A percentile compares a stretch with the other conserved stretches of the same genome.
Evolutionary conservation across 2,329 filamentous ascomycete species (phyloP).

Genomic region (Tolypocladium album): DNA sequence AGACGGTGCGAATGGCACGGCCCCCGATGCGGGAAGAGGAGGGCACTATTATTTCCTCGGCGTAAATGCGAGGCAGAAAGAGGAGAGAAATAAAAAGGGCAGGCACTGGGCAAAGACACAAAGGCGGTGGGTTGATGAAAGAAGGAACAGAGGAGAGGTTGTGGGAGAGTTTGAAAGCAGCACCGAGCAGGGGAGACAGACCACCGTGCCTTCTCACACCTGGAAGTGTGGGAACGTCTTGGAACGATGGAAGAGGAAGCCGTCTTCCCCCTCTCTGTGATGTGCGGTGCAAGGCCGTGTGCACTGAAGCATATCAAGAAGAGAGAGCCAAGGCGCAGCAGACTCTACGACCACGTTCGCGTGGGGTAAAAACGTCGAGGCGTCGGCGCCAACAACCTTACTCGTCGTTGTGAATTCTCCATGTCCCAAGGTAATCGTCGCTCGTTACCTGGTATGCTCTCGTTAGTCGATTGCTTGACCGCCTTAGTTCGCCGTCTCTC

Average conservation of each 20-base stretch:
- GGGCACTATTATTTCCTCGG: not conserved
- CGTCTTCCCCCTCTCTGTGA: no score
- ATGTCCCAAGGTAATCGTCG: not conserved
- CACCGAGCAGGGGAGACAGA: not conserved
- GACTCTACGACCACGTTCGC: not conserved
- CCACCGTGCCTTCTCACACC: not conserved
- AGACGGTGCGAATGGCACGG: not conserved
- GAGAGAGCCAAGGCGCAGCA: not conserved
- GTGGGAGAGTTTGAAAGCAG: not conserved
- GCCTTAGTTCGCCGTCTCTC: not conserved
- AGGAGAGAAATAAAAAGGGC: not conserved
- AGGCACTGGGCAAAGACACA: not conserved
- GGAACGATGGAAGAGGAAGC: not conserved
- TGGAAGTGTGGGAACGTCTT: not conserved
- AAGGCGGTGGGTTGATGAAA: not conserved
- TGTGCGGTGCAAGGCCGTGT: no score
- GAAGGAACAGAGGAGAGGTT: not conserved
- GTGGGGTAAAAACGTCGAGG: not conserved
- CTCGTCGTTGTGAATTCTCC: not conserved
- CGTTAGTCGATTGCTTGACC: not conserved
- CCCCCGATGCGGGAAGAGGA: not conserved
- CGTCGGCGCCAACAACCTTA: not conserved
- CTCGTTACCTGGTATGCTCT: not conserved
- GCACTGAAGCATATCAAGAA: not conserved
- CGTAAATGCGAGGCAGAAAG: not conserved